A percentile compares a stretch with the other conserved stretches of the same genome.
Conservation (phyloP, 306 rosid genomes). For the Sicyos baderoa region DNA sequence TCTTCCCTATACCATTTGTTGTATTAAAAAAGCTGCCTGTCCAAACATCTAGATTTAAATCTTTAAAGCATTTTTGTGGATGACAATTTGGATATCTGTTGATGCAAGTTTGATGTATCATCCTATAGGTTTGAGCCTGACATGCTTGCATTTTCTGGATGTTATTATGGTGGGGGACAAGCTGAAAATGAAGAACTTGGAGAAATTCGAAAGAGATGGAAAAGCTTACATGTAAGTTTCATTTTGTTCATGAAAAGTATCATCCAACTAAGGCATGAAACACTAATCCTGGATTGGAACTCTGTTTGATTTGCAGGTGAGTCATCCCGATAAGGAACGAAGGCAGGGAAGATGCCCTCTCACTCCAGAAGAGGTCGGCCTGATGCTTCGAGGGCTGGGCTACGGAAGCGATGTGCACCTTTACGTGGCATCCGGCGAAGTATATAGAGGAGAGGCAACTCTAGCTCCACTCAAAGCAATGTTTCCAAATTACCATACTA, state of each 20-base stretch:
- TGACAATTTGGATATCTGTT: constrained; percentile 8
- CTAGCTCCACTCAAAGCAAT: constrained; percentile 67
- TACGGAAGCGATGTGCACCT: constrained; percentile 59
- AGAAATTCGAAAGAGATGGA: constrained; percentile 69
- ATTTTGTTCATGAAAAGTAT: constrained; percentile 11
- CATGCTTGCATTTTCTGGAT: constrained; percentile 96
- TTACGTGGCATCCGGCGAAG: constrained; percentile 92
- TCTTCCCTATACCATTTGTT: too few species aligned
- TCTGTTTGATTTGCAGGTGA: constrained; percentile 37
- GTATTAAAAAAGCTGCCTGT: too few species aligned
- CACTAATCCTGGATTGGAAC: constrained; percentile 13
- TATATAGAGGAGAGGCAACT: constrained; percentile 71
- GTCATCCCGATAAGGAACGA: constrained; percentile 69
- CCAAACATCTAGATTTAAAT: too few species aligned
- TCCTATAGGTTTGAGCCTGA: constrained; percentile 77
- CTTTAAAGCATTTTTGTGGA: neutral
- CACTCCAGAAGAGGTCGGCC: constrained; percentile 92
- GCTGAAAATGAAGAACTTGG: constrained; percentile 68
- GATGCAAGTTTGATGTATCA: constrained; percentile 18
- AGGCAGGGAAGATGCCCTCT: constrained; percentile 90
- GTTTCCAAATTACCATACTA: constrained; percentile 71
- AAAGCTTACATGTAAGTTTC: constrained; percentile 61
- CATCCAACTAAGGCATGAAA: neutral
- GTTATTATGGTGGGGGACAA: constrained; percentile 90
- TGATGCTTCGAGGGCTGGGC: constrained; percentile 79